Evolutionary conservation across 2,329 filamentous ascomycete genomes (phyloP).

Genomic region (Pseudogymnoascus sp.): DNA sequence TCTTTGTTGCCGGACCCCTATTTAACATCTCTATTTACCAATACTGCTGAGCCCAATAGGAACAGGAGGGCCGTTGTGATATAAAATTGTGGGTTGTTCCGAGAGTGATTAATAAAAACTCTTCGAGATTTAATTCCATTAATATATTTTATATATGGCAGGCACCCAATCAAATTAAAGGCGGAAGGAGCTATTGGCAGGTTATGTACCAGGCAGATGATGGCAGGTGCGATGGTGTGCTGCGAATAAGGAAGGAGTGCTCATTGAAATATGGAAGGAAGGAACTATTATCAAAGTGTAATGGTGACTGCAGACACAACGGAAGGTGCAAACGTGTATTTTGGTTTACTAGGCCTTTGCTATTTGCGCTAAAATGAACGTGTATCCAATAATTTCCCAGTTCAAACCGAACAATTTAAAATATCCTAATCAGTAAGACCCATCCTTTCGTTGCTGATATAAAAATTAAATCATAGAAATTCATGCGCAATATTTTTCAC

Average conservation of each 20-base stretch:
- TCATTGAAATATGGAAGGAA: neutral
- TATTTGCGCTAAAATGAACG: neutral
- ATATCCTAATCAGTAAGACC: neutral
- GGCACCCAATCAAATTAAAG: no score
- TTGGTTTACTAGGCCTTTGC: neutral
- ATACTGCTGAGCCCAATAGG: no score
- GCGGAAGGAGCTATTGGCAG: neutral
- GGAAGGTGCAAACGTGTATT: neutral
- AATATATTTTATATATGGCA: no score
- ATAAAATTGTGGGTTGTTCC: no score
- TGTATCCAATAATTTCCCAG: neutral
- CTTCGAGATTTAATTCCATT: no score
- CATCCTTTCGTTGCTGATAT: neutral
- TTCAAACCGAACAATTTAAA: neutral
- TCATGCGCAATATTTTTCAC: neutral
- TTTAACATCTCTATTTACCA: no score
- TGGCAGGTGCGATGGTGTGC: neutral
- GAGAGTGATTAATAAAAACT: no score
- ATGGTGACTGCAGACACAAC: neutral
- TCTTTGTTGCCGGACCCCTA: no score
- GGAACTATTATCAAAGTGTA: neutral
- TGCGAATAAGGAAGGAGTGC: neutral
- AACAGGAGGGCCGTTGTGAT: no score
- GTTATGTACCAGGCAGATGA: neutral
- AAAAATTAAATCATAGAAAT: neutral